Base-by-base conservation (phyloP, 176 grass and related monocot genomes). In the Carex cristatella region DNA sequence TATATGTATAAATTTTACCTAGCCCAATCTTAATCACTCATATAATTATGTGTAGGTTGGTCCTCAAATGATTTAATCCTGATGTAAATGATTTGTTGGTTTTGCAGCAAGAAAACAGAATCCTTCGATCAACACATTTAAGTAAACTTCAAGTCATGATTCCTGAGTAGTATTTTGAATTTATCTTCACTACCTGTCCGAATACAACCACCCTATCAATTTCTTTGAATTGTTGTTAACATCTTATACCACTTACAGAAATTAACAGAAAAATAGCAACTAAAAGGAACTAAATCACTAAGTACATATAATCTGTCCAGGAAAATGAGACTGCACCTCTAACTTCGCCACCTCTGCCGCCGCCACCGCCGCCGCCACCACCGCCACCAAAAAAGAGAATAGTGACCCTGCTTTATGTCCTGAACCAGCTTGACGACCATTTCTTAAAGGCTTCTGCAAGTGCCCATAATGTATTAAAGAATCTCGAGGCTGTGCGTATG, bases 401-500 rank as follows among this genome's bases (percentile, higher is more conserved):
- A 13, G 33, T 82, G 11, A 88, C 49, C 79, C 71, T 99, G 12
- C 85, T 91, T 59, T 80, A 95, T 30, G 72, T 99, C 58, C 77
- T 99, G n/a, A 91, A 67, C 56, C 63, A 14, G 37, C 88, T 99
- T 15, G 93, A 99, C 58, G 88, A 94, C 0, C 81, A 92, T 64
- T 99, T 99, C 83, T 63, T 99, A 49, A 85, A 73, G 87, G 93
- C 93, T 40, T 99, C 88, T 0, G 70, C 91, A 72, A 89, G 91
- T 81, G 84, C 96, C 61, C 93, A 94, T 76, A 86, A 95, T 5
- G 96, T 99, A 59, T 92, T 91, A 44, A 99, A 95, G 88, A 80
- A 92, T 87, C 91, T 99, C 10, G 96, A 99, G 90, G 91, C 91
- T 1, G 89, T 94, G 5, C 57, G 91, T 82, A 89, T 99, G 93